These are phyloP conservation scores for Coemansia sp. DNA, from an alignment of 371 early-diverging fungal genomes.

Conservation along the genomic window DNA sequence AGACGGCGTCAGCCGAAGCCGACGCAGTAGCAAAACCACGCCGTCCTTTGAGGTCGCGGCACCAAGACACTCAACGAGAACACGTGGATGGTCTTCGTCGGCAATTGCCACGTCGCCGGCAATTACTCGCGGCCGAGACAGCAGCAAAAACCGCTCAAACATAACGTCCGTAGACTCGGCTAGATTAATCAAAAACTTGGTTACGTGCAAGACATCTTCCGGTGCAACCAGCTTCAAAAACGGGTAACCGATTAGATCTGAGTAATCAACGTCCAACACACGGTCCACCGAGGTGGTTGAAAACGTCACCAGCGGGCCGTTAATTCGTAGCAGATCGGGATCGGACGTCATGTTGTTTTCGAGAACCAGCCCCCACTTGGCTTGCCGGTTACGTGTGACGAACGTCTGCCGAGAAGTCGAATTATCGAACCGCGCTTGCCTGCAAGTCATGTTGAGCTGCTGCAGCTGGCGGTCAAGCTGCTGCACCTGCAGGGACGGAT, in stretches of 20 bases:
- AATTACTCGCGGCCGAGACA: conserved; percentile 31
- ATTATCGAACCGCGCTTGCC: background rate
- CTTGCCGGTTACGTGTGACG: conserved; percentile 17
- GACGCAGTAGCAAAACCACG: conserved; percentile 28
- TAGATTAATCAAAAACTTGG: conserved; percentile 24
- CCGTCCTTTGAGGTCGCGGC: conserved; percentile 34
- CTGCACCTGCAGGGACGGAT: conserved; percentile 32
- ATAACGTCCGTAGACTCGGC: conserved; percentile 26
- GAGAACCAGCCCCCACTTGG: conserved; percentile 39
- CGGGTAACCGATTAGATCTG: conserved; percentile 24
- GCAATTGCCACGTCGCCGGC: conserved; percentile 27
- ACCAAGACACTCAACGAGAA: conserved; percentile 35
- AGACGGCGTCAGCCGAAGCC: conserved; percentile 14
- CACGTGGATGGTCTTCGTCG: conserved; percentile 16
- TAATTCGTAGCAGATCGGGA: conserved; percentile 10
- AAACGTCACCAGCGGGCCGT: conserved; percentile 35
- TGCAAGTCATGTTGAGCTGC: conserved; percentile 23
- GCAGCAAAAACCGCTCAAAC: conserved; percentile 30
- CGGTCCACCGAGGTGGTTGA: conserved; percentile 26
- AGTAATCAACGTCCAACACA: conserved; percentile 25
- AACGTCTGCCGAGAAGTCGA: conserved; percentile 19
- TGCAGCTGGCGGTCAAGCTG: conserved; percentile 37
- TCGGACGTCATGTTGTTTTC: conserved; percentile 15
- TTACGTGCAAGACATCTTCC: conserved; percentile 27
- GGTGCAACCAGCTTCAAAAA: conserved; percentile 41